Evolutionary conservation across 306 rosid genomes (phyloP), one percentile per base, ranked within the genome.

Genomic region (Vicia faba): DNA sequence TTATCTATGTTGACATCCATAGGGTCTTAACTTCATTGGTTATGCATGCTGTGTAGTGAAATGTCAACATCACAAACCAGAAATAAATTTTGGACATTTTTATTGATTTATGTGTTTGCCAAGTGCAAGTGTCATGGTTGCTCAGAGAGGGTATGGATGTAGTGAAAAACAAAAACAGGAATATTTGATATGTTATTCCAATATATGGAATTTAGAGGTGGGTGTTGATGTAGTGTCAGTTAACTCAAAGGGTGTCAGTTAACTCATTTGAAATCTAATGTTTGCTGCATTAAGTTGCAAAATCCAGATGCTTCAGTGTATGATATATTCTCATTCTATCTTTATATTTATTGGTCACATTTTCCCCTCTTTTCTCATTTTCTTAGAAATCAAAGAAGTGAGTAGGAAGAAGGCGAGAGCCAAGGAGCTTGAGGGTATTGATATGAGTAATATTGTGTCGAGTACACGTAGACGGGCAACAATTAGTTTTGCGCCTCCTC

Each of bases 361-460:
- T 44, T 61, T 36, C 5, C 35, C 50, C 14, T 36, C n/a, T 45
- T 66, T 45, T 48, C 59, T 74, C 68, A 35, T 78, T 40, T 83
- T 71, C 16, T 53, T 76, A 92, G 98, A 89, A 82, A 88, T 92
- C 75, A 92, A 92, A 85, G 93, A 89, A 20, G 79, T 86, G 28
- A 89, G 62, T 78, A 83, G 85, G 89, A 87, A 79, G 75, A 93
- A 93, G 82, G 97, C 79, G 14, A 83, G 93, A 76, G 98, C 93
- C 44, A 93, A 82, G 83, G 97, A 89, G 72, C 97, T 93, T 39
- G 97, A 93, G 83, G 98, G 98, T 73, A 93, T 93, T 78, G 98
- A 93, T 78, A 18, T 66, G 71, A 88, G 98, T 74, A 93, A 93
- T 81, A 89, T 93, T 40, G 96, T 93, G 19, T 80, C 81, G 39